Evolutionary conservation across 805 yeast species (phyloP).

Genomic region (Lachancea meyersii): DNA sequence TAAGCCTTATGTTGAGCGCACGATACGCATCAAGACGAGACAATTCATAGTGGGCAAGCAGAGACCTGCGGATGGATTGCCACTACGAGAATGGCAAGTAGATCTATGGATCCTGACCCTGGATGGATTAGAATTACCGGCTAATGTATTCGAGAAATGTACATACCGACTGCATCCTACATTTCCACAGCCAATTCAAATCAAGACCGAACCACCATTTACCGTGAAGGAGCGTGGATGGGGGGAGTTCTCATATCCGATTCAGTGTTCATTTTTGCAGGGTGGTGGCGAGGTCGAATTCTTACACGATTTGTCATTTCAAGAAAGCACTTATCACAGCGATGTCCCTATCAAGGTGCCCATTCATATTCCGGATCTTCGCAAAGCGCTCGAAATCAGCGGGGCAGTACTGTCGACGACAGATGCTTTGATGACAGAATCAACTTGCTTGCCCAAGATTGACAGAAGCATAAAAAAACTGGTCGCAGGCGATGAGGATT

Average conservation of each 20-base stretch:
- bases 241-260: constrained; percentile 92
- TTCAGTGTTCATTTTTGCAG: constrained; percentile 65
- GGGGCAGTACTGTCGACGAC: constrained; percentile 61
- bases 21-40: constrained; percentile 76
- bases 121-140: constrained; percentile 74
- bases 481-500: constrained; percentile 21
- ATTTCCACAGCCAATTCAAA: constrained; percentile 74
- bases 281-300: constrained; percentile 77
- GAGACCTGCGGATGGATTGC: constrained; percentile 75
- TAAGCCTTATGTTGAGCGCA: constrained; percentile 52
- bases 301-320: constrained; percentile 75
- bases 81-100: constrained; percentile 86
- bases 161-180: constrained; percentile 91
- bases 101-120: constrained; percentile 66
- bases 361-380: constrained; percentile 58
- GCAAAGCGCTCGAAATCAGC: constrained; percentile 58
- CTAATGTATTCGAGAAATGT: constrained; percentile 75
- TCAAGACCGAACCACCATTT: constrained; percentile 73
- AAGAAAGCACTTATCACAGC: constrained; percentile 60
- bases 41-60: constrained; percentile 74
- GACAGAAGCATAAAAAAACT: constrained; percentile 12
- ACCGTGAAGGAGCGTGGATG: constrained; percentile 85
- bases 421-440: constrained; percentile 29
- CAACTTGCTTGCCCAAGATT: constrained; percentile 28
- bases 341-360: constrained; percentile 76